Evolutionary conservation across 495 filamentous ascomycete species (phyloP).

Genomic region (Alectoria sarmentosa): DNA sequence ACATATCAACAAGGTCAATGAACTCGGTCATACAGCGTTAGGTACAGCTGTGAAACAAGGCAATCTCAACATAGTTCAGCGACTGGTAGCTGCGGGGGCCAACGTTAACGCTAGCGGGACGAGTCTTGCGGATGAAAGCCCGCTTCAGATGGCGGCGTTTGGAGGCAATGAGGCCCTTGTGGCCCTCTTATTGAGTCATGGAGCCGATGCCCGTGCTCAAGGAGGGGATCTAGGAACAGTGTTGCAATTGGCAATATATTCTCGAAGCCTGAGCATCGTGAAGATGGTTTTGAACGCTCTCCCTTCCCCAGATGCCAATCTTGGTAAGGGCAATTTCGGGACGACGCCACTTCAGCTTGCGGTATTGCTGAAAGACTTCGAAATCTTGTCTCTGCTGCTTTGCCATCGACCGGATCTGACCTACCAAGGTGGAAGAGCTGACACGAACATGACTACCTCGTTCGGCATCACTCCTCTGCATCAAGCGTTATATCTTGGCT

Average conservation of each 20-base stretch:
- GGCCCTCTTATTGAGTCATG: background rate
- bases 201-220: background rate
- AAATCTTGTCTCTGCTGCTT: too few relatives aligned
- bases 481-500: background rate
- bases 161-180: background rate
- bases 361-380: too few relatives aligned
- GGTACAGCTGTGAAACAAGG: background rate
- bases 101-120: background rate
- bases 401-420: too few relatives aligned
- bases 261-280: background rate
- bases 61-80: background rate
- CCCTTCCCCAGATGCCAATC: background rate
- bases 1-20: background rate
- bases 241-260: background rate
- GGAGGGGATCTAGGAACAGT: background rate
- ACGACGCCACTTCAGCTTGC: background rate
- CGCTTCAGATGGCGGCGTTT: background rate
- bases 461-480: background rate
- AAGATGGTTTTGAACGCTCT: background rate
- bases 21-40: background rate
- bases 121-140: background rate
- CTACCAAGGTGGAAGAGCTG: too few relatives aligned
- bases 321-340: background rate
- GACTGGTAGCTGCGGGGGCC: background rate
- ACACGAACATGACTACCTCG: background rate